Percentiles rank a stretch among this genome's conserved stretches.
phyloP scores from a whole-genome alignment of 2,329 filamentous ascomycete genomes.

The Aspergillus clavatus region DNA sequence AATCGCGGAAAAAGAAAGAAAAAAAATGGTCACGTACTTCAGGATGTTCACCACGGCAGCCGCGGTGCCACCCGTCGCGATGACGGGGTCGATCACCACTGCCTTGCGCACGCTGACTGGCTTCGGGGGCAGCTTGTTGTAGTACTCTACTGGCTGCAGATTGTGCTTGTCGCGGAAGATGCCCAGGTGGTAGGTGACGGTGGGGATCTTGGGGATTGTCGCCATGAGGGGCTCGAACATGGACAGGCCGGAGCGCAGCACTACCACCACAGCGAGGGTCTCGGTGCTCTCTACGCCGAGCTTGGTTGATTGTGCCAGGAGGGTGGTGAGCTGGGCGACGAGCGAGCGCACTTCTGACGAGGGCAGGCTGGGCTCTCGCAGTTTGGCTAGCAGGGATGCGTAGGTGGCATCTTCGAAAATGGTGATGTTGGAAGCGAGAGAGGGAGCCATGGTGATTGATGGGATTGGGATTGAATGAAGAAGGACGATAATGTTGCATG shows the following conservation, averaged over 20 bases:
- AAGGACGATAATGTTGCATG: too few species aligned
- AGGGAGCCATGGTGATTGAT: slow-evolving; percentile 5
- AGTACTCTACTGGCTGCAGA: slow-evolving; percentile 27
- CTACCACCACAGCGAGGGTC: slow-evolving; percentile 18
- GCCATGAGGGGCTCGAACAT: slow-evolving; percentile 37
- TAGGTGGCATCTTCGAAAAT: slow-evolving; percentile 9
- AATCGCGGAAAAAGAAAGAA: too few species aligned
- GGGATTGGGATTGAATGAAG: not conserved
- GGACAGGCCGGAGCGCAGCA: slow-evolving; percentile 36
- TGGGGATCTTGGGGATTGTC: slow-evolving; percentile 19
- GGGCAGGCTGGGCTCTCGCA: slow-evolving; percentile 10
- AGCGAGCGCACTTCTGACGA: slow-evolving; percentile 17
- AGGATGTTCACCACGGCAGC: slow-evolving; percentile 23
- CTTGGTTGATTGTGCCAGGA: not conserved
- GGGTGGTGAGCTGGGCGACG: slow-evolving; percentile 2
- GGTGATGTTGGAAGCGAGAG: slow-evolving; percentile 13
- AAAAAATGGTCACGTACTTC: slow-evolving; percentile 21
- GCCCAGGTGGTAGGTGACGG: slow-evolving; percentile 25
- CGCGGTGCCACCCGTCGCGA: slow-evolving; percentile 25
- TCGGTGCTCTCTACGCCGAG: not conserved
- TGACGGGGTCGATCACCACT: slow-evolving; percentile 24
- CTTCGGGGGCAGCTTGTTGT: slow-evolving; percentile 27
- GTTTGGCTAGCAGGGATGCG: slow-evolving; percentile 9
- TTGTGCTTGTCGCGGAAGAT: slow-evolving; percentile 24
- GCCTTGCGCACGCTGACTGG: slow-evolving; percentile 20